Conservation (phyloP, 352 stramenopile species). For the Phytophthora ramorum region DNA sequence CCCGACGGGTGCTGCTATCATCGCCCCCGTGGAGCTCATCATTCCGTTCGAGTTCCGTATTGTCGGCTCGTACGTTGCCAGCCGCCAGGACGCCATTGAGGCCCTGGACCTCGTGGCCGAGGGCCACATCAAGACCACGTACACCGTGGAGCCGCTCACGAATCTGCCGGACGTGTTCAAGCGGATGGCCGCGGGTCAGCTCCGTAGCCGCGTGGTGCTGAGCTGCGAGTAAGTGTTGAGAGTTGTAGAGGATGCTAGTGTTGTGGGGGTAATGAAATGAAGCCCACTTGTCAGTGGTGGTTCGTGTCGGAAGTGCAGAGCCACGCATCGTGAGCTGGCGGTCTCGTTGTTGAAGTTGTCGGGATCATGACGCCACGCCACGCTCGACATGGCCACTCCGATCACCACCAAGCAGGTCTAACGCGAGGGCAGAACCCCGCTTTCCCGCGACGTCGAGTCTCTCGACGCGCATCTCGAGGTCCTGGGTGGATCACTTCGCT, state of each 20-base stretch:
- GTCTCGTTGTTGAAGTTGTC: slow-evolving; percentile 21
- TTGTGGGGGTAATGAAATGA: slow-evolving; percentile 16
- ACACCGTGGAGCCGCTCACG: slow-evolving; percentile 42
- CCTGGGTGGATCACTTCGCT: slow-evolving; percentile 9
- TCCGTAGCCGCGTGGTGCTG: slow-evolving; percentile 47
- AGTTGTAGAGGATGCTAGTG: slow-evolving; percentile 18
- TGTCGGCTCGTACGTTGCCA: slow-evolving; percentile 62
- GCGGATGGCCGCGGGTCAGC: slow-evolving; percentile 42
- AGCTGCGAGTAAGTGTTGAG: slow-evolving; percentile 45
- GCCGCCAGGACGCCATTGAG: slow-evolving; percentile 62
- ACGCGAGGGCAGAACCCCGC: background rate
- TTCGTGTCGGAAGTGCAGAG: background rate
- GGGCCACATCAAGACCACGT: slow-evolving; percentile 51
- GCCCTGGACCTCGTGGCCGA: slow-evolving; percentile 55
- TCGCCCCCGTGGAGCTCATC: slow-evolving; percentile 39
- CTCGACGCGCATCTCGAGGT: slow-evolving; percentile 7
- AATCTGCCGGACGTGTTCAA: slow-evolving; percentile 55
- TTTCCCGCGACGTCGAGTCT: slow-evolving; percentile 18
- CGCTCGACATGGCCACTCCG: too few species aligned
- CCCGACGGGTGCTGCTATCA: slow-evolving; percentile 55
- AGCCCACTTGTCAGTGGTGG: slow-evolving; percentile 5
- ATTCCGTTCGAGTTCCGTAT: slow-evolving; percentile 55
- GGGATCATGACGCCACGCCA: too few species aligned
- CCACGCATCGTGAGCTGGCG: slow-evolving; percentile 2
- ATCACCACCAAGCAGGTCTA: too few species aligned